Conservation (phyloP, 2,329 filamentous ascomycete genomes). For the Ophiostoma perfectum region DNA sequence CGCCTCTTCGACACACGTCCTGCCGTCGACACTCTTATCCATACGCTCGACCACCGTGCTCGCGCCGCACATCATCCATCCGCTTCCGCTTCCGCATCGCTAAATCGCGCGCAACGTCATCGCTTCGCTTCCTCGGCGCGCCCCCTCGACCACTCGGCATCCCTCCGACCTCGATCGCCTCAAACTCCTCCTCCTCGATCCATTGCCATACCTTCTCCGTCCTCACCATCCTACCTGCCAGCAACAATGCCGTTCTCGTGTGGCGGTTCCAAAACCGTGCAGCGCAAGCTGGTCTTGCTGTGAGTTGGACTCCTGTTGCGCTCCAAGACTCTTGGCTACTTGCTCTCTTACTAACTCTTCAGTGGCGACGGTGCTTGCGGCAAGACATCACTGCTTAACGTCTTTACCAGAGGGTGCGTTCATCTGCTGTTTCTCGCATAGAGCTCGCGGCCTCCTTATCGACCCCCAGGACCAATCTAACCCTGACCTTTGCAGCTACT, state of each 20-base stretch:
- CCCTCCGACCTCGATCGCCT: background rate
- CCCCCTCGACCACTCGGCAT: background rate
- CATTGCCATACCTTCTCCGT: background rate
- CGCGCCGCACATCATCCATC: background rate
- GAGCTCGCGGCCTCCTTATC: no score
- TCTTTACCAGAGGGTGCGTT: slow-evolving; percentile 91
- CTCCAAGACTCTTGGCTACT: slow-evolving; percentile 13
- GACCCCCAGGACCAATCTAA: background rate
- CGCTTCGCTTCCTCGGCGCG: background rate
- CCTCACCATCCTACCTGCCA: slow-evolving; percentile 17
- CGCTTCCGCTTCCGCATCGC: background rate
- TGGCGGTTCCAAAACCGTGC: slow-evolving; percentile 74
- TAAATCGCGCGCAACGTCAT: slow-evolving; percentile 12
- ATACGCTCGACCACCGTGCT: background rate
- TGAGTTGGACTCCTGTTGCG: slow-evolving; percentile 41
- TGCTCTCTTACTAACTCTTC: slow-evolving; percentile 16
- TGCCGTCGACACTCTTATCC: background rate
- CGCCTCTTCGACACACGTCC: background rate
- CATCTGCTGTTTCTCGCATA: background rate
- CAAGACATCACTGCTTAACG: slow-evolving; percentile 94
- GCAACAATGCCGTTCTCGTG: slow-evolving; percentile 48
- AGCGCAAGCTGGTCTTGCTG: slow-evolving; percentile 95
- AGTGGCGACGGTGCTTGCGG: slow-evolving; percentile 95
- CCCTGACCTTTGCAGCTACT: slow-evolving; percentile 58
- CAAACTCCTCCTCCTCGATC: background rate